Evolutionary conservation across 2,329 filamentous ascomycete genomes (phyloP).

Genomic region (Cordyceps sp.): DNA sequence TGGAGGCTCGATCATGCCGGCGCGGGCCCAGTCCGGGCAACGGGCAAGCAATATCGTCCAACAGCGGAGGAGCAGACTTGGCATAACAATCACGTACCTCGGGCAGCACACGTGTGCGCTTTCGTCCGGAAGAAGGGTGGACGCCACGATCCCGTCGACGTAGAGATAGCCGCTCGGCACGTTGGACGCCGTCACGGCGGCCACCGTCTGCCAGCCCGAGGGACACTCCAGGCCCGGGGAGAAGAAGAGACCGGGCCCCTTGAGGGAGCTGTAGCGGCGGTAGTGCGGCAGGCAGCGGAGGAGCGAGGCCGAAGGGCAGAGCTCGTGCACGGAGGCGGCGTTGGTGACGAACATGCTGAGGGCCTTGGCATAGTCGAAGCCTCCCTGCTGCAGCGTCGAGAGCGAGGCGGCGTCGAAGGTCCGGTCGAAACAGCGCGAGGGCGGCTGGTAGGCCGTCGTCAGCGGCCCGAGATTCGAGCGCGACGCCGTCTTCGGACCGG

Average conservation of each 20-base stretch:
- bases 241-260: neutral
- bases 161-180: neutral
- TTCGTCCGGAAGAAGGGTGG: neutral
- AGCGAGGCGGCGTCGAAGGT: neutral
- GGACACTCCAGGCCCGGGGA: neutral
- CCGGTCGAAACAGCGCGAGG: neutral
- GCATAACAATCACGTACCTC: neutral
- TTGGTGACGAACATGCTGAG: neutral
- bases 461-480: neutral
- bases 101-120: neutral
- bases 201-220: neutral
- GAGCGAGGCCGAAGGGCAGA: neutral
- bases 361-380: neutral
- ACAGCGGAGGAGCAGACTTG: too few relatives aligned
- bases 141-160: neutral
- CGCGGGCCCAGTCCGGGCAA: too few relatives aligned
- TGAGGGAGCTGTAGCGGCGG: too few relatives aligned
- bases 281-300: neutral
- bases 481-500: too few relatives aligned
- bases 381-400: neutral
- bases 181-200: neutral
- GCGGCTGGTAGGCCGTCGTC: neutral
- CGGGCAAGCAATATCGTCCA: too few relatives aligned
- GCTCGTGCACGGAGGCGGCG: neutral
- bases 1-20: too few relatives aligned